phyloP scores from a whole-genome alignment of 331 rosid genomes.

The Spiraea crenata region DNA sequence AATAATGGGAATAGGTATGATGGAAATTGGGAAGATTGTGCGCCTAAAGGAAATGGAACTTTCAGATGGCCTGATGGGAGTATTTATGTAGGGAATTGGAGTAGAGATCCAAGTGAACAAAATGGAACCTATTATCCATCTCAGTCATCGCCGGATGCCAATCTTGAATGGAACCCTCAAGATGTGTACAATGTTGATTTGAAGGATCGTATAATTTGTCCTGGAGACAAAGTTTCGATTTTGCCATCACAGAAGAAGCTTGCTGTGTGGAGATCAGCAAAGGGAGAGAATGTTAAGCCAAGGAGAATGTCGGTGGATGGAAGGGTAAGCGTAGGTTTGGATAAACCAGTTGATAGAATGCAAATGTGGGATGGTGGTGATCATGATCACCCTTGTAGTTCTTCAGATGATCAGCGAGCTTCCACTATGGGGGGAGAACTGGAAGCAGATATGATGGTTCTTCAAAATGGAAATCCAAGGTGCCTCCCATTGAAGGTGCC shows the following conservation, averaged over 20 bases:
- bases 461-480: constrained; percentile 28
- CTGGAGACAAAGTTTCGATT: constrained; percentile 56
- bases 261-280: constrained; percentile 70
- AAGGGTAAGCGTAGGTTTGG: constrained; percentile 52
- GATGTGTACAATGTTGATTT: constrained; percentile 45
- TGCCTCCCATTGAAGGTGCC: constrained; percentile 41
- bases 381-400: constrained; percentile 13
- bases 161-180: constrained; percentile 68
- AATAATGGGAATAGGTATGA: constrained; percentile 60
- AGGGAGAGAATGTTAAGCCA: constrained; percentile 39
- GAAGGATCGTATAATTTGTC: constrained; percentile 39
- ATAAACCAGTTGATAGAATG: constrained; percentile 54
- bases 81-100: constrained; percentile 58
- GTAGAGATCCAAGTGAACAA: constrained; percentile 47
- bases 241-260: constrained; percentile 83
- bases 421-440: constrained; percentile 30
- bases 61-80: constrained; percentile 69
- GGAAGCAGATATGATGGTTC: constrained; percentile 35
- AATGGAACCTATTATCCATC: constrained; percentile 51
- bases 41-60: constrained; percentile 63
- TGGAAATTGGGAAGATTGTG: constrained; percentile 74
- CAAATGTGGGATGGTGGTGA: constrained; percentile 50
- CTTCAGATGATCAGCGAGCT: constrained; percentile 21
- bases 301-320: constrained; percentile 68
- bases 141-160: constrained; percentile 29